These are phyloP conservation scores for Phytopythium oedochilum DNA, from an alignment of 352 stramenopile genomes.

Conservation along the genomic window DNA sequence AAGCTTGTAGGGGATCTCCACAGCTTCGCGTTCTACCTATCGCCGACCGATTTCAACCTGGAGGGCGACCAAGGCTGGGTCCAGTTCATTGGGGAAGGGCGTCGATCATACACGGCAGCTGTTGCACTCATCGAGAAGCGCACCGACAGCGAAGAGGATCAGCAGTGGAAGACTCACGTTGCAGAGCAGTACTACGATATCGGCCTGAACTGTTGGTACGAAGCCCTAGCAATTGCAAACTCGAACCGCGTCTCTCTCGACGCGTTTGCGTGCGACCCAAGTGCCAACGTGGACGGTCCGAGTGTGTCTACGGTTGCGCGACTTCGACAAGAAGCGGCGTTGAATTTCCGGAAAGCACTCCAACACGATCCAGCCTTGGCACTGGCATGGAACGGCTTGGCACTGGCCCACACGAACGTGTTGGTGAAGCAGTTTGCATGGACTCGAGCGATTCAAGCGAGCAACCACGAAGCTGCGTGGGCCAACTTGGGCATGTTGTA, in stretches of 20 bases:
- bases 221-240: conserved; percentile 49
- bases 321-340: conserved; percentile 1
- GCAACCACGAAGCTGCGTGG: conserved; percentile 64
- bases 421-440: conserved; percentile 82
- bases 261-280: conserved; percentile 24
- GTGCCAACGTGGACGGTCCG: conserved; percentile 1
- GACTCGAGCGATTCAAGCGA: conserved; percentile 58
- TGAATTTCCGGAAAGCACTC: conserved; percentile 27
- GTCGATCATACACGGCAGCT: conserved; percentile 49
- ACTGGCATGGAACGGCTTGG: conserved; percentile 78
- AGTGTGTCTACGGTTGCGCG: not conserved
- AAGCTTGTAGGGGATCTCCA: conserved; percentile 83
- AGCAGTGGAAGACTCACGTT: conserved; percentile 6
- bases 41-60: conserved; percentile 47
- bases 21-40: conserved; percentile 80
- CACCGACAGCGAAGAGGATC: not conserved
- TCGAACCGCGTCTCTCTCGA: conserved; percentile 23
- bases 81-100: conserved; percentile 49
- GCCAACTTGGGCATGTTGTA: conserved; percentile 86
- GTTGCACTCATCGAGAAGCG: conserved; percentile 11
- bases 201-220: conserved; percentile 74
- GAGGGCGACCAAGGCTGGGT: conserved; percentile 38
- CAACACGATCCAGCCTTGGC: conserved; percentile 35
- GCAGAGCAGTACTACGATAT: conserved; percentile 64
- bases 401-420: conserved; percentile 46